These are phyloP conservation scores for Pichia cactophila DNA, from an alignment of 1,139 yeast species.

Conservation along the genomic window DNA sequence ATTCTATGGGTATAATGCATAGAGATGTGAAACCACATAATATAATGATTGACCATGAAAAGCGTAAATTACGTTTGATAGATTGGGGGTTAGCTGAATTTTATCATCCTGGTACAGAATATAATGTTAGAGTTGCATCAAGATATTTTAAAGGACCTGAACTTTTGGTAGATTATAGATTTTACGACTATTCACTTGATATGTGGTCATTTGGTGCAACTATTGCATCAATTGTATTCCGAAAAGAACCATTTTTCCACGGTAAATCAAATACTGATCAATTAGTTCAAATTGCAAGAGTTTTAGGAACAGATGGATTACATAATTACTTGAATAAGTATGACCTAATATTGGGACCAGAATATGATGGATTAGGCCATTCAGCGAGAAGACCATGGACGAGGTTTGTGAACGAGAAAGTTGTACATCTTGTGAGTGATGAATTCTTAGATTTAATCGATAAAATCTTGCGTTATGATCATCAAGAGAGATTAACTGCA, in stretches of 20 bases:
- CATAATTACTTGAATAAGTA: conserved; percentile 55
- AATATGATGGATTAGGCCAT: conserved; percentile 63
- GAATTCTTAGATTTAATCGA: conserved; percentile 62
- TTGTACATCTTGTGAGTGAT: conserved; percentile 48
- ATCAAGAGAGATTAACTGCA: conserved; percentile 68
- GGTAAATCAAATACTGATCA: conserved; percentile 78
- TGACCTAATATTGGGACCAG: conserved; percentile 45
- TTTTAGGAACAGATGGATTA: conserved; percentile 65
- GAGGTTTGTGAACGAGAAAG: conserved; percentile 39
- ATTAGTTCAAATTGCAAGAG: conserved; percentile 68
- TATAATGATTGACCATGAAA: conserved; percentile 70
- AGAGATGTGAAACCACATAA: conserved; percentile 82
- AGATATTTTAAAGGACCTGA: conserved; percentile 81
- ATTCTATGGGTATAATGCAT: conserved; percentile 79
- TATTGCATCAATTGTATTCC: conserved; percentile 69
- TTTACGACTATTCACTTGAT: conserved; percentile 72
- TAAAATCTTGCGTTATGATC: conserved; percentile 60
- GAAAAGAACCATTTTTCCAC: conserved; percentile 70
- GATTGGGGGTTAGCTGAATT: conserved; percentile 87
- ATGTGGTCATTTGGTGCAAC: conserved; percentile 81
- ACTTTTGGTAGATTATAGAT: conserved; percentile 61
- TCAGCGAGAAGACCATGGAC: conserved; percentile 64
- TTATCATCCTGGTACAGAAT: conserved; percentile 71
- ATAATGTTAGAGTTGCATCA: conserved; percentile 74
- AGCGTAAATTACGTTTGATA: conserved; percentile 55